Evolutionary conservation across 208 protist species (phyloP).

Genomic region (Leishmania lainsoni): DNA sequence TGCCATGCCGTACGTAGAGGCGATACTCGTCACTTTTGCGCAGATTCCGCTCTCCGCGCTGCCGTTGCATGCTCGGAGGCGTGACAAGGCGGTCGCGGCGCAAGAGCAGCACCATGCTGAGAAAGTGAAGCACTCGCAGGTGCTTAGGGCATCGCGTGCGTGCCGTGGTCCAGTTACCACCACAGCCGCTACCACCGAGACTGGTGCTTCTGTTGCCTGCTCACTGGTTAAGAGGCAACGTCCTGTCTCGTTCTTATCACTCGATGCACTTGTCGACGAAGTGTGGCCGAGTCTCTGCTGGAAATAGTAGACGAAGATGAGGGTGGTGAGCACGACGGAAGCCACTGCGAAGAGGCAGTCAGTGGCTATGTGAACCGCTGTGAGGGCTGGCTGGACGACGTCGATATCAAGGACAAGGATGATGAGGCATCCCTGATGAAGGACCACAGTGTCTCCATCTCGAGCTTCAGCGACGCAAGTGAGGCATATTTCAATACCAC

Average conservation of each 20-base stretch:
- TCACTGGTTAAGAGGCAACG: not conserved
- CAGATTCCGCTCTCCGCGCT: slow-evolving; percentile 30
- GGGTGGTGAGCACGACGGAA: not conserved
- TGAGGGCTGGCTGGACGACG: not conserved
- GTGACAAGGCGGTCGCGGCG: not conserved
- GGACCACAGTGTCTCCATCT: not conserved
- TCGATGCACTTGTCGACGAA: slow-evolving; percentile 1
- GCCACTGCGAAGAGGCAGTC: not conserved
- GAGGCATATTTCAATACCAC: not conserved
- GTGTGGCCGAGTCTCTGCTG: slow-evolving; percentile 1
- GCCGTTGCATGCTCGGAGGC: slow-evolving; percentile 8
- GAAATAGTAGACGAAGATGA: slow-evolving; percentile 4
- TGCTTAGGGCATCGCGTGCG: not conserved
- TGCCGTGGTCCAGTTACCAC: not conserved
- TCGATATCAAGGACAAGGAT: slow-evolving; percentile 8
- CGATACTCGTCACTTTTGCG: slow-evolving; percentile 34
- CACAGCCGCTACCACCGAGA: not conserved
- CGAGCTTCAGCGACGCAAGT: slow-evolving; percentile 9
- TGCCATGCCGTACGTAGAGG: slow-evolving; percentile 44
- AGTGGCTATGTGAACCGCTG: no score
- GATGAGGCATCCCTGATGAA: slow-evolving; percentile 1
- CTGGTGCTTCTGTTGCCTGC: not conserved
- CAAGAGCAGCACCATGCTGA: not conserved
- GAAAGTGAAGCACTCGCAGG: not conserved
- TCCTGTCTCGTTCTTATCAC: not conserved